Evolutionary conservation across 1,139 yeast genomes (phyloP).

Genomic region (Candida labiduridarum): DNA sequence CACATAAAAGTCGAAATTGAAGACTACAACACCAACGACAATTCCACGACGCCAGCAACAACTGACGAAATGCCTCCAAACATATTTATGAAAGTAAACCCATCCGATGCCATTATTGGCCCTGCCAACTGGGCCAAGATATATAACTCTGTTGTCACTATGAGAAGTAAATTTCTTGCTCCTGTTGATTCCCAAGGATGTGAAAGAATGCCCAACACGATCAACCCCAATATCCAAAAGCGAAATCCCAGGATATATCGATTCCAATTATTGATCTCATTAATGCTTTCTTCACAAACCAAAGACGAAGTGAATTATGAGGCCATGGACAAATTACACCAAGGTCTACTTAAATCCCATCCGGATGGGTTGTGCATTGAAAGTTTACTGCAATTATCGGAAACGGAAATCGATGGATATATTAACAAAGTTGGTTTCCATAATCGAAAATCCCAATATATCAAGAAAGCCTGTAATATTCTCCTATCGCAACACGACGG

Average conservation of each 20-base stretch:
- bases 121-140: slow-evolving; percentile 58
- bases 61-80: slow-evolving; percentile 16
- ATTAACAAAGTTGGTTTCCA: slow-evolving; percentile 91
- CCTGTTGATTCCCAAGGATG: slow-evolving; percentile 94
- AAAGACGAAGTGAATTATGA: slow-evolving; percentile 82
- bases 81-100: slow-evolving; percentile 18
- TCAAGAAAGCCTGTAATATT: slow-evolving; percentile 62
- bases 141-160: slow-evolving; percentile 61
- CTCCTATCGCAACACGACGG: slow-evolving; percentile 53
- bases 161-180: slow-evolving; percentile 65
- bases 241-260: slow-evolving; percentile 51
- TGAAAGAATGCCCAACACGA: slow-evolving; percentile 64
- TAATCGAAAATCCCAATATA: slow-evolving; percentile 70
- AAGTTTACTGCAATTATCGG: slow-evolving; percentile 48
- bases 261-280: slow-evolving; percentile 73
- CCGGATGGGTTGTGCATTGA: slow-evolving; percentile 35
- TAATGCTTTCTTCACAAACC: slow-evolving; percentile 91
- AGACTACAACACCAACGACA: neutral
- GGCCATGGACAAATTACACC: slow-evolving; percentile 67
- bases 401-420: slow-evolving; percentile 58
- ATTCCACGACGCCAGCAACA: too few species aligned
- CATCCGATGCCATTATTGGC: slow-evolving; percentile 14
- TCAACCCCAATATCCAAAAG: slow-evolving; percentile 30
- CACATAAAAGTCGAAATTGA: slow-evolving; percentile 17
- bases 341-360: slow-evolving; percentile 4